Percentiles rank a stretch among this genome's conserved stretches.
phyloP scores from a whole-genome alignment of 2,329 filamentous ascomycete genomes.

The Ceratocystis lukuohia region DNA sequence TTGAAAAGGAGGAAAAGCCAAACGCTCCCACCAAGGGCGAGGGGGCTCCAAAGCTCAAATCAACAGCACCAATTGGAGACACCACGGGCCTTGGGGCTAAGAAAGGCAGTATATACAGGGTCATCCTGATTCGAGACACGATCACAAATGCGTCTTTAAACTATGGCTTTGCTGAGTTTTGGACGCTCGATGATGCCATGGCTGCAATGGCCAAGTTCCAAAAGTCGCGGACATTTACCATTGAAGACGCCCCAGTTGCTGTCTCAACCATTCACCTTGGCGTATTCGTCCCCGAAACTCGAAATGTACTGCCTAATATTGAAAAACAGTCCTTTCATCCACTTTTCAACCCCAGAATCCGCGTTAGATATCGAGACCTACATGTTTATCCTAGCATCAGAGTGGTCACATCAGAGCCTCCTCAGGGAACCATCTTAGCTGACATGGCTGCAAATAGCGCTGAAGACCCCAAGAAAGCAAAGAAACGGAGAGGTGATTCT shows the following conservation, averaged over 20 bases:
- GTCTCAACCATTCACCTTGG: slow-evolving; percentile 71
- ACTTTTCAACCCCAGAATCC: slow-evolving; percentile 51
- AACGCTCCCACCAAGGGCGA: background rate
- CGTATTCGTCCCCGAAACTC: slow-evolving; percentile 64
- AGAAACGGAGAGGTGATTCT: slow-evolving; percentile 42
- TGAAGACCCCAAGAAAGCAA: slow-evolving; percentile 30
- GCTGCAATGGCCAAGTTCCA: slow-evolving; percentile 60
- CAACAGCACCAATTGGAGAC: slow-evolving; percentile 42
- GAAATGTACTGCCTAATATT: slow-evolving; percentile 40
- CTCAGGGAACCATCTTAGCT: slow-evolving; percentile 19
- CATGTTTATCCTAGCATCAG: slow-evolving; percentile 57
- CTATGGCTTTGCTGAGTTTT: slow-evolving; percentile 77
- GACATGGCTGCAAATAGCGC: slow-evolving; percentile 20
- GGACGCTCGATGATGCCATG: slow-evolving; percentile 59
- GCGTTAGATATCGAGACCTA: slow-evolving; percentile 64
- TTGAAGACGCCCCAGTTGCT: slow-evolving; percentile 57
- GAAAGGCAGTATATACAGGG: slow-evolving; percentile 59
- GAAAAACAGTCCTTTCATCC: slow-evolving; percentile 55
- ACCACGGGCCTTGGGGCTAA: slow-evolving; percentile 53
- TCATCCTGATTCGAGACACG: slow-evolving; percentile 63
- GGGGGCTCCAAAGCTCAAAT: slow-evolving; percentile 44
- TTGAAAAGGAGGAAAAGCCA: slow-evolving; percentile 46
- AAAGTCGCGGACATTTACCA: slow-evolving; percentile 61
- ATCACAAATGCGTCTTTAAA: slow-evolving; percentile 59
- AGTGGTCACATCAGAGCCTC: slow-evolving; percentile 38